Evolutionary conservation across 352 stramenopile species (phyloP).

Genomic region (Achlya hypogyna): DNA sequence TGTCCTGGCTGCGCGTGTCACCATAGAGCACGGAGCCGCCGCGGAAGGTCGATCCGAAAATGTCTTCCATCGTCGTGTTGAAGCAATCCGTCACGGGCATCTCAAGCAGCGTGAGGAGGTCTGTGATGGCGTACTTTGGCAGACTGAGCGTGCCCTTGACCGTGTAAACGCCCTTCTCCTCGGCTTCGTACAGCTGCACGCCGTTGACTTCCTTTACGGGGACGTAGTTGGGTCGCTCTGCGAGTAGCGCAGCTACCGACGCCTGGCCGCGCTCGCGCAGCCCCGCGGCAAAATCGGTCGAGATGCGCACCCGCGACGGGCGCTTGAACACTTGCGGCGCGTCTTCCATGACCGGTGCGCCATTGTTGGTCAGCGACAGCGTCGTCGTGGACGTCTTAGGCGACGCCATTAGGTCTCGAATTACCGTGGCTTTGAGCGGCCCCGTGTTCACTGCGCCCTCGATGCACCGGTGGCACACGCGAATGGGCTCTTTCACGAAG

Average conservation of each 20-base stretch:
- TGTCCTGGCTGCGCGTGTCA: constrained; percentile 1
- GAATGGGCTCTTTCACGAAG: neutral
- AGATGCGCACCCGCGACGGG: neutral
- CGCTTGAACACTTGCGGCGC: neutral
- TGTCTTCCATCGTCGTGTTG: neutral
- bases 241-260: neutral
- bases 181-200: neutral
- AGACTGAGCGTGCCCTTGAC: neutral
- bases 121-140: neutral
- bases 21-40: neutral
- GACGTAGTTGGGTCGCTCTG: neutral
- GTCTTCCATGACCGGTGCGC: neutral
- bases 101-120: neutral
- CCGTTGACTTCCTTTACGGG: constrained; percentile 1
- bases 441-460: neutral
- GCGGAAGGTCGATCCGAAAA: neutral
- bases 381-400: neutral
- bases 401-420: neutral
- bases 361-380: neutral
- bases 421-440: constrained; percentile 5
- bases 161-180: neutral
- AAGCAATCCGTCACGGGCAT: constrained; percentile 4
- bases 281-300: neutral
- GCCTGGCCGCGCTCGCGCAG: neutral
- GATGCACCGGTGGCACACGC: constrained; percentile 4